Base-by-base conservation (phyloP, 176 grass and related monocot genomes). In the Ananas comosus region DNA sequence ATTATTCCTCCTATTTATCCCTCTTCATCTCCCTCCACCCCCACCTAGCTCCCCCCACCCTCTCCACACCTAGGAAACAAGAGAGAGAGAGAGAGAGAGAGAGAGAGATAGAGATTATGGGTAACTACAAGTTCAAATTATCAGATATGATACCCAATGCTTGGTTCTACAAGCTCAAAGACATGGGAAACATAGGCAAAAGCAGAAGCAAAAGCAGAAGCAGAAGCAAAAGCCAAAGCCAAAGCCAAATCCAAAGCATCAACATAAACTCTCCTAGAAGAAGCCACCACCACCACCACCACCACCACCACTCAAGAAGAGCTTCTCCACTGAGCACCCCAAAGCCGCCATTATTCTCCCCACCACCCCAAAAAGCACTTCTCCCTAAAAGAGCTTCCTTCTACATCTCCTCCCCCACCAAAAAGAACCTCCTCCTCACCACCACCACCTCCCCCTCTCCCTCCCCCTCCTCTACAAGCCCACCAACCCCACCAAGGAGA, bases 121-220 rank as follows among this genome's bases (percentile, higher is more conserved):
- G 77, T 48, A 81, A 78, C 63, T 24, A 69, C 49, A 81, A 68
- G 49, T 86, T 86, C 67, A 72, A 51, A 51, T 13, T 86, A 4
- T 81, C 69, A 13, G 72, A 77, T 53, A 81, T 86, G 68, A 77
- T 86, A 64, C 78, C 83, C 0, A 80, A 86, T 73, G 64, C 78
- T 74, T 86, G 83, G 78, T 77, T 86, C 14, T 73, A 70, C 69
- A 86, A 81, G 53, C 27, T 81, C 24, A 86, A 74, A 69, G 73
- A 78, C 52, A 81, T 86, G 78, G 67, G 77, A 25, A 64, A 29
- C 27, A 71, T 48, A 57, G 59, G 49, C 29, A 64, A 48, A 14
- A 70, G 33, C 4, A 66, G 64, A 66, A 52, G 23, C 24, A 74
- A 14, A 48, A 42, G 2, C 70, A 57, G 16, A 6, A 13, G 33